These are phyloP conservation scores for Aspergillus pseudoviridinutans DNA, from an alignment of 2,329 filamentous ascomycete species.

Conservation along the genomic window DNA sequence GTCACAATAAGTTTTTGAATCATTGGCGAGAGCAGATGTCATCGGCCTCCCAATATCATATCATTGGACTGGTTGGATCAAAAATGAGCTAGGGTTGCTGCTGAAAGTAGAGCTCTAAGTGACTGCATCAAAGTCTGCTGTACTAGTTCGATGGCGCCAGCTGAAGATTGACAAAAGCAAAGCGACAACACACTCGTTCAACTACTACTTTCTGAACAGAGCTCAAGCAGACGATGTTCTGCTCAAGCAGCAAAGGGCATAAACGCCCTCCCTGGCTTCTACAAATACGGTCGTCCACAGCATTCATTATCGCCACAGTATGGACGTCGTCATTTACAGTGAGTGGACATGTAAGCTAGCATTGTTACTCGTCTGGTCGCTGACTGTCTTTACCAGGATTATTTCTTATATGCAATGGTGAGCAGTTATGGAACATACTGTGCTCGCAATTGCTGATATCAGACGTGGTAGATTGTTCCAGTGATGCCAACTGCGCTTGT, in stretches of 20 bases:
- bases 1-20: too few species aligned
- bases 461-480: constrained; percentile 23
- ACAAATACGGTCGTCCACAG: constrained; percentile 54
- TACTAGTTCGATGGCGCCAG: too few species aligned
- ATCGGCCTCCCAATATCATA: too few species aligned
- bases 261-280: constrained; percentile 28
- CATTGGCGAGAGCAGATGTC: too few species aligned
- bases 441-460: background rate
- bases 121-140: too few species aligned
- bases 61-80: too few species aligned
- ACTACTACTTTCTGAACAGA: background rate
- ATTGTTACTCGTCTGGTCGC: background rate
- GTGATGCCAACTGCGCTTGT: constrained; percentile 26
- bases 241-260: background rate
- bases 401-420: constrained; percentile 29
- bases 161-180: background rate
- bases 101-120: too few species aligned
- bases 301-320: constrained; percentile 59
- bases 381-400: constrained; percentile 16
- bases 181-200: background rate
- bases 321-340: constrained; percentile 30
- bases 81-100: too few species aligned
- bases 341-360: constrained; percentile 1
- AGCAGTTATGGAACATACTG: background rate
- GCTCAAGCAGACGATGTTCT: background rate